Conservation (phyloP, 164 flowering plant species). For the Dillenia turbinata region DNA sequence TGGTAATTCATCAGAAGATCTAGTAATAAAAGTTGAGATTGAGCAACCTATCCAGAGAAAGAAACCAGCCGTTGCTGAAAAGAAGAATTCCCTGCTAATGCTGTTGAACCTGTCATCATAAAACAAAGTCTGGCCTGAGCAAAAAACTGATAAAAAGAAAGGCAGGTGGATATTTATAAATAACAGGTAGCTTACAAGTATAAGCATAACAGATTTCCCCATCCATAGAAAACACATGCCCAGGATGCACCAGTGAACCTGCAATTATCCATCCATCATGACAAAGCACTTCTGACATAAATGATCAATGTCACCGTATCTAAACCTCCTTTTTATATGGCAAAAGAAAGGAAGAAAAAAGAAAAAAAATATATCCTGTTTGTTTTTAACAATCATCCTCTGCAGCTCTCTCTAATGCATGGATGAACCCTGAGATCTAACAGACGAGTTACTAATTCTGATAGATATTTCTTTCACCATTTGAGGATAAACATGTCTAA, state of each 20-base stretch:
- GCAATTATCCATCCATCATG: constrained; percentile 8
- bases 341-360: no score
- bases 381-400: no score
- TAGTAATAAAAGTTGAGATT: background rate
- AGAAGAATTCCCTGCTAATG: constrained; percentile 74
- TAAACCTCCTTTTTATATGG: no score
- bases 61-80: constrained; percentile 68
- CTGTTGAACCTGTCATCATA: constrained; percentile 52
- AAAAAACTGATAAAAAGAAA: background rate
- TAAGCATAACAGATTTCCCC: constrained; percentile 79
- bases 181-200: constrained; percentile 43
- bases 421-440: no score
- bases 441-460: no score
- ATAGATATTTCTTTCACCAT: no score
- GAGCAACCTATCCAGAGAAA: constrained; percentile 65
- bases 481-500: no score
- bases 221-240: constrained; percentile 82
- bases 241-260: constrained; percentile 91
- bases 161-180: background rate
- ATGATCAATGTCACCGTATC: no score
- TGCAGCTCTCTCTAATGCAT: no score
- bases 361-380: no score
- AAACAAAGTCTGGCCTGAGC: background rate
- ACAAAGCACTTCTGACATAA: no score
- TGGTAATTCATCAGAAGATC: background rate